Evolutionary conservation across 768 basidiomycete genomes (phyloP).

Genomic region (Amanita jacksonii): DNA sequence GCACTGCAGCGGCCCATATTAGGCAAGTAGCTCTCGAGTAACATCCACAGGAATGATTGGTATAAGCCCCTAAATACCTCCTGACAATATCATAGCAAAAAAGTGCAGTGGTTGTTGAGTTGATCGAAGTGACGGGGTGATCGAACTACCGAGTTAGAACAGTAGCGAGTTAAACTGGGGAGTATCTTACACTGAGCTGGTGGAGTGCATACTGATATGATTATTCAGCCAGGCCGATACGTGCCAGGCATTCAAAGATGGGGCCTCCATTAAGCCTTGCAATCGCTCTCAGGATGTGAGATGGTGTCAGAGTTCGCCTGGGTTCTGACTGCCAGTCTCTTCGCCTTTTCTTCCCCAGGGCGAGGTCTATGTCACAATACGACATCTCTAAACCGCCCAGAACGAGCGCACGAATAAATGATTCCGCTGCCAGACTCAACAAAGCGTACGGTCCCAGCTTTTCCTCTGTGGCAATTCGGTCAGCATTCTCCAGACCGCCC

Average conservation of each 20-base stretch:
- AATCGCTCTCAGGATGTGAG: conserved; percentile 34
- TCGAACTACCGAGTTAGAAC: too few species aligned
- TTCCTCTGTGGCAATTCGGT: conserved; percentile 19
- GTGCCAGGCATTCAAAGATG: neutral
- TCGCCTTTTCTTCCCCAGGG: conserved; percentile 13
- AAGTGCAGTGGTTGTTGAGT: too few species aligned
- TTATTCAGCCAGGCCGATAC: neutral
- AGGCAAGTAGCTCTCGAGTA: too few species aligned
- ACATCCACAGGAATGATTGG: too few species aligned
- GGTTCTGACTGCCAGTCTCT: conserved; percentile 10
- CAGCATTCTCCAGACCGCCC: conserved; percentile 21
- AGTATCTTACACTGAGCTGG: too few species aligned
- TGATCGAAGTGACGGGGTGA: too few species aligned
- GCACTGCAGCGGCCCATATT: too few species aligned
- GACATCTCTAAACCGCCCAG: conserved; percentile 23
- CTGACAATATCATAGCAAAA: too few species aligned
- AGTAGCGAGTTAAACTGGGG: too few species aligned
- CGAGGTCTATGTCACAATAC: conserved; percentile 6
- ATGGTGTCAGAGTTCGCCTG: conserved; percentile 28
- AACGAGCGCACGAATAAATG: conserved; percentile 27
- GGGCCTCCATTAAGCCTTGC: conserved; percentile 11
- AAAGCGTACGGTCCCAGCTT: conserved; percentile 31
- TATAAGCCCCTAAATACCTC: too few species aligned
- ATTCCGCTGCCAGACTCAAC: conserved; percentile 25
- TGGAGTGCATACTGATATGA: too few species aligned